phyloP scores from a whole-genome alignment of 768 basidiomycete genomes.

The Psilocybe azurescens region DNA sequence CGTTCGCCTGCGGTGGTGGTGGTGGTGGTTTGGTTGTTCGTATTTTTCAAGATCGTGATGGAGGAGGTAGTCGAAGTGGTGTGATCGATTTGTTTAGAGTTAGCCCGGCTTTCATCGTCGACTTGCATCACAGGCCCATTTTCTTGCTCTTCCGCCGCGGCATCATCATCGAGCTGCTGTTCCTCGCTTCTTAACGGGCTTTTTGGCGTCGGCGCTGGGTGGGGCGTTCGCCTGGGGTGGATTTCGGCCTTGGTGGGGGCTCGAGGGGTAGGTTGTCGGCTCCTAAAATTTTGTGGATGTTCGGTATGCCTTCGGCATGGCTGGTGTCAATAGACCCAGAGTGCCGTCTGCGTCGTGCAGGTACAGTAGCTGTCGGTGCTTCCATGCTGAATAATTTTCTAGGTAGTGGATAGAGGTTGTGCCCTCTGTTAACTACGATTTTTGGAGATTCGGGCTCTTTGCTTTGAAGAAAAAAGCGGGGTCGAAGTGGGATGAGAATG shows the following conservation, averaged over 20 bases:
- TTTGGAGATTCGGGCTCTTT: neutral
- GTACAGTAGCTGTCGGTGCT: slow-evolving; percentile 32
- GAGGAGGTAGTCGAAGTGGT: no score
- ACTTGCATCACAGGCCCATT: slow-evolving; percentile 26
- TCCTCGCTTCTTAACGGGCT: slow-evolving; percentile 44
- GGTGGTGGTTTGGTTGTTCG: slow-evolving; percentile 23
- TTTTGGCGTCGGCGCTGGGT: slow-evolving; percentile 49
- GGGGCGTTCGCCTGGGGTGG: slow-evolving; percentile 70
- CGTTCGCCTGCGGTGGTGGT: slow-evolving; percentile 38
- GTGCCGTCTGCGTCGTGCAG: slow-evolving; percentile 64
- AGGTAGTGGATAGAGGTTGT: neutral
- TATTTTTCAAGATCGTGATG: slow-evolving; percentile 32
- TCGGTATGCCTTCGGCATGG: slow-evolving; percentile 26
- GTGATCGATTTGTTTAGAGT: slow-evolving; percentile 25
- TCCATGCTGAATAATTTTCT: slow-evolving; percentile 12
- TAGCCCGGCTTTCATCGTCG: slow-evolving; percentile 18
- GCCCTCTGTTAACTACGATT: neutral
- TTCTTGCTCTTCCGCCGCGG: slow-evolving; percentile 25
- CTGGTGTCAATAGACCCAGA: slow-evolving; percentile 56
- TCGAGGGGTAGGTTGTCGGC: slow-evolving; percentile 31
- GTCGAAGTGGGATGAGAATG: neutral
- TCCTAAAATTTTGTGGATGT: slow-evolving; percentile 22
- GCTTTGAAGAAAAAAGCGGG: neutral
- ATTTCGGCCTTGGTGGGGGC: slow-evolving; percentile 75
- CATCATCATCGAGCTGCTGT: slow-evolving; percentile 32